A percentile compares a stretch with the other conserved stretches of the same genome.
phyloP scores from a whole-genome alignment of 106 monocot genomes.

The Platanthera zijinensis region DNA sequence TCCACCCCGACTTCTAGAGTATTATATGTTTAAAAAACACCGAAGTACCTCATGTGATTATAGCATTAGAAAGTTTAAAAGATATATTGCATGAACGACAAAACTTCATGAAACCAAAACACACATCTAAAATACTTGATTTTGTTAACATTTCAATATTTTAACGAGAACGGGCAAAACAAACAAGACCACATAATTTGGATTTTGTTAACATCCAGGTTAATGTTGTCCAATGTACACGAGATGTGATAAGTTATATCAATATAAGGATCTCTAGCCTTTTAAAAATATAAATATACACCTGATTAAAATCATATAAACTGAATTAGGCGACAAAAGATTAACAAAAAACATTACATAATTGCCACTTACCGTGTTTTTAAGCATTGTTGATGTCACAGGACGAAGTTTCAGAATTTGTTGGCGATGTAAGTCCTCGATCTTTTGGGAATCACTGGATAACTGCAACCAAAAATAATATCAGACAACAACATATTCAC shows the following conservation, averaged over 20 bases:
- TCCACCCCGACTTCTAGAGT: not conserved
- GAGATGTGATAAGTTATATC: not conserved
- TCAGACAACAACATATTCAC: not conserved
- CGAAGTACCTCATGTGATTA: not conserved
- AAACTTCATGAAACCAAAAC: not conserved
- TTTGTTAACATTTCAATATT: not conserved
- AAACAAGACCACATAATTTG: not conserved
- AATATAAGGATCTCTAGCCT: not conserved
- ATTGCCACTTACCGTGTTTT: slow-evolving; percentile 24
- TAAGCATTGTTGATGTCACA: slow-evolving; percentile 32
- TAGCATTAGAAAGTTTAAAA: not conserved
- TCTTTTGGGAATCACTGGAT: slow-evolving; percentile 29
- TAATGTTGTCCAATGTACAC: not conserved
- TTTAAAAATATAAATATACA: not conserved
- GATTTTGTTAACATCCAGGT: too few species aligned
- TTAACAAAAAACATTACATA: not conserved
- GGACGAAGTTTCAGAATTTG: slow-evolving; percentile 43
- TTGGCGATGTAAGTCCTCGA: slow-evolving; percentile 32
- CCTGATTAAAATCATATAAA: not conserved
- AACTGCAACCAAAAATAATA: slow-evolving; percentile 10
- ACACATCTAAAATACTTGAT: too few species aligned
- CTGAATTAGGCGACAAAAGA: not conserved
- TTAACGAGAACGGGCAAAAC: not conserved
- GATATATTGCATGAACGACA: not conserved
- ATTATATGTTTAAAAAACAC: not conserved